Conservation (phyloP, 805 yeast species). For the Teunomyces cretensis region DNA sequence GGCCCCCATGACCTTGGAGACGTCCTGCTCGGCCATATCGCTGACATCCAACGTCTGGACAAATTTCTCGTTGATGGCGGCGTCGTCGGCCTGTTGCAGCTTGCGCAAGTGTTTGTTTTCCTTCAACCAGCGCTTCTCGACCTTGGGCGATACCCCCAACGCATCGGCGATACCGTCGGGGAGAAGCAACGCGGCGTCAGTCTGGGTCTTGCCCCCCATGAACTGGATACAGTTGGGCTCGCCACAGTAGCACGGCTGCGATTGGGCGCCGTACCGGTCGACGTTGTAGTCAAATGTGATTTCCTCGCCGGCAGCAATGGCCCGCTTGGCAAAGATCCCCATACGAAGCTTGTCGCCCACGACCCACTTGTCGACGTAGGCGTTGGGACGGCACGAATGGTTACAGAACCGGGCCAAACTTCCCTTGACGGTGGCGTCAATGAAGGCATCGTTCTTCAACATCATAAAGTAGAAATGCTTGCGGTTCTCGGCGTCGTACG, state of each 20-base stretch:
- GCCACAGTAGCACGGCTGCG: constrained; percentile 94
- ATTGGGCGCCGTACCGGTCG: constrained; percentile 92
- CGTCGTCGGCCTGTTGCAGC: constrained; percentile 53
- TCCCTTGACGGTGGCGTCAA: constrained; percentile 92
- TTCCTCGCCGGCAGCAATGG: constrained; percentile 77
- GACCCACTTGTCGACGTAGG: constrained; percentile 95
- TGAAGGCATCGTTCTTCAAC: constrained; percentile 88
- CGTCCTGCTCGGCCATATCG: constrained; percentile 55
- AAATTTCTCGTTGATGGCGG: constrained; percentile 62
- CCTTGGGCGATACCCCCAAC: constrained; percentile 66
- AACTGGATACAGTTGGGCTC: constrained; percentile 89
- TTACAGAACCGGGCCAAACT: constrained; percentile 88
- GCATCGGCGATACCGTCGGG: constrained; percentile 87
- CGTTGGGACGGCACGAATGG: constrained; percentile 94
- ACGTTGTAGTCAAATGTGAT: constrained; percentile 91
- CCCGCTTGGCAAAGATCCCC: constrained; percentile 90
- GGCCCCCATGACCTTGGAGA: constrained; percentile 76
- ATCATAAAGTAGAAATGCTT: constrained; percentile 94
- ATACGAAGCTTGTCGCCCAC: constrained; percentile 85
- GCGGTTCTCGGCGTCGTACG: constrained; percentile 65
- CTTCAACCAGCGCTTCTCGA: constrained; percentile 72
- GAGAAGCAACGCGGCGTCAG: constrained; percentile 80
- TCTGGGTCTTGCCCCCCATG: constrained; percentile 96
- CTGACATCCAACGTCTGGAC: constrained; percentile 56
- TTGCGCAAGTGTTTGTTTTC: constrained; percentile 51